A percentile compares a stretch with the other conserved stretches of the same genome.
phyloP scores from a whole-genome alignment of 768 basidiomycete species.

The Lactarius hatsudake region DNA sequence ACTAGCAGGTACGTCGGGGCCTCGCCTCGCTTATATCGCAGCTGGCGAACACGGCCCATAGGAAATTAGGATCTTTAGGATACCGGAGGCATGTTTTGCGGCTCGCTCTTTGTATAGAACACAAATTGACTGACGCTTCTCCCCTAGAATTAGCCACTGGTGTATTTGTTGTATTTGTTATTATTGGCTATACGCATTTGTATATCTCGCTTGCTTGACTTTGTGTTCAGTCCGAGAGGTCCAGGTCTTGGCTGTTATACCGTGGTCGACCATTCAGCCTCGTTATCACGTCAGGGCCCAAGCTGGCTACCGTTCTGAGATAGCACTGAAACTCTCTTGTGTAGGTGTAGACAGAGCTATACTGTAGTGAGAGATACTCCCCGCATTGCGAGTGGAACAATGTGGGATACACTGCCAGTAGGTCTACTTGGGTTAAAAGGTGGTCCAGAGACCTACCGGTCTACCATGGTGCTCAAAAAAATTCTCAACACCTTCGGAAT shows the following conservation, averaged over 20 bases:
- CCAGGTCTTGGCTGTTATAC: not conserved
- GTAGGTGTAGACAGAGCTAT: no score
- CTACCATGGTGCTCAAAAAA: slow-evolving; percentile 45
- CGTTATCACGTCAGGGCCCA: not conserved
- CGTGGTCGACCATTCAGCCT: not conserved
- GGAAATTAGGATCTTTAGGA: slow-evolving; percentile 89
- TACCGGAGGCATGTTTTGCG: slow-evolving; percentile 66
- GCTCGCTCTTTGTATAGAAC: not conserved
- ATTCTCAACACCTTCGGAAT: slow-evolving; percentile 62
- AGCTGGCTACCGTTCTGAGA: no score
- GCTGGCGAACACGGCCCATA: slow-evolving; percentile 28
- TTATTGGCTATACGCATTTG: slow-evolving; percentile 16
- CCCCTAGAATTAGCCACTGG: slow-evolving; percentile 16
- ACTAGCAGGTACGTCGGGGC: slow-evolving; percentile 69
- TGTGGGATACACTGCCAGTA: not conserved
- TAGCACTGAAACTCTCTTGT: no score
- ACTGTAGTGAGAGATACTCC: no score
- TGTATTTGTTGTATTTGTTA: slow-evolving; percentile 14
- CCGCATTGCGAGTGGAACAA: not conserved
- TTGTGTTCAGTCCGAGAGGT: not conserved
- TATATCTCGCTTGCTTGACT: slow-evolving; percentile 4
- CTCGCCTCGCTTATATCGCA: not conserved
- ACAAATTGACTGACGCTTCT: not conserved
- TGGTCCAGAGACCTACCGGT: slow-evolving; percentile 2
- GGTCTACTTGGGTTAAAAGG: not conserved